Percentiles rank a stretch among this genome's conserved stretches.
These are phyloP conservation scores for Glomus cerebriforme DNA, from an alignment of 192 early-diverging fungal species.

Conservation along the genomic window DNA sequence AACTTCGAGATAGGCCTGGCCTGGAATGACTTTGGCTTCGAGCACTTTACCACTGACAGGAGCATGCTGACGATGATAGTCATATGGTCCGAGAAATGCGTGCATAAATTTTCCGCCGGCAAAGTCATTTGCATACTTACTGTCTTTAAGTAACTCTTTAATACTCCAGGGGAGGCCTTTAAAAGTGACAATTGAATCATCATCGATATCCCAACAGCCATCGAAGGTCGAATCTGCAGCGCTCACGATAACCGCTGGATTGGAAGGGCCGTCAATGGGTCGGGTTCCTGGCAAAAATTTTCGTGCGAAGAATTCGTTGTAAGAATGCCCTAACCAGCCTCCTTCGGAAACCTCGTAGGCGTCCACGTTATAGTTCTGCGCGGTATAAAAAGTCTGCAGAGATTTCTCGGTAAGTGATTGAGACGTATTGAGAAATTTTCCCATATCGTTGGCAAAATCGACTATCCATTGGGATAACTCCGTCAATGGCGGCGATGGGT, in stretches of 20 bases:
- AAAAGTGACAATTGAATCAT: neutral
- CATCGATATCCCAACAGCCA: conserved; percentile 7
- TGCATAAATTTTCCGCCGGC: conserved; percentile 24
- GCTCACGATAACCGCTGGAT: conserved; percentile 18
- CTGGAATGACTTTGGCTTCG: conserved; percentile 19
- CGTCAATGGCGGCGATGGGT: neutral
- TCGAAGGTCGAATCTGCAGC: conserved; percentile 7
- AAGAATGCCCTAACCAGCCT: neutral
- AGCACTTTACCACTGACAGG: conserved; percentile 13
- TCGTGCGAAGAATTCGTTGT: conserved; percentile 17
- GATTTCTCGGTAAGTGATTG: conserved; percentile 19
- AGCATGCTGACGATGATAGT: conserved; percentile 20
- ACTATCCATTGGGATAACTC: conserved; percentile 2
- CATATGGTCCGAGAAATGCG: conserved; percentile 16
- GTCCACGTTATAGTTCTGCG: neutral
- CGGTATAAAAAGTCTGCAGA: neutral
- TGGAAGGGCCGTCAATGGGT: neutral
- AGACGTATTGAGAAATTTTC: conserved; percentile 19
- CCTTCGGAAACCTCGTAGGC: neutral
- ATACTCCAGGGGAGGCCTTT: conserved; percentile 10
- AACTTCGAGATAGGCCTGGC: conserved; percentile 7
- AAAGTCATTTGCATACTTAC: neutral
- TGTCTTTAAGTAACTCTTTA: conserved; percentile 18
- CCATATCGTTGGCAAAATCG: neutral
- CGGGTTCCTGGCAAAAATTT: conserved; percentile 22